These are phyloP conservation scores for Mycosphaerelloides madeirae DNA, from an alignment of 2,329 filamentous ascomycete genomes.

Conservation along the genomic window DNA sequence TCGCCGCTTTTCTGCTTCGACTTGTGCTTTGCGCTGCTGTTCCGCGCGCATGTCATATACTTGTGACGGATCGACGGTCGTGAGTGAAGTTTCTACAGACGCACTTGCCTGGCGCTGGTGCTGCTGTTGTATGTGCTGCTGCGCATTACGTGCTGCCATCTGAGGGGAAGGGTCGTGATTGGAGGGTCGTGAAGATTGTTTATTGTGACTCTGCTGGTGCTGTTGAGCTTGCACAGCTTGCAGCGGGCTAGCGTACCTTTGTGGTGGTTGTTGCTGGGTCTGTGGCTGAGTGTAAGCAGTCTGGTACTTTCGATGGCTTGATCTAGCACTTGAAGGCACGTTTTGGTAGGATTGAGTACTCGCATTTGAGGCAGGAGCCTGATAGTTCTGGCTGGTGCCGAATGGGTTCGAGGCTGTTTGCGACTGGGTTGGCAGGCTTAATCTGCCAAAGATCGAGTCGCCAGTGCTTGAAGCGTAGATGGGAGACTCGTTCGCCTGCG, in stretches of 20 bases:
- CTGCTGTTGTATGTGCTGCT: constrained; percentile 8
- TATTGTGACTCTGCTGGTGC: constrained; percentile 19
- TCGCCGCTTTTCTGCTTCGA: constrained; percentile 28
- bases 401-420: constrained; percentile 15
- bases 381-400: constrained; percentile 12
- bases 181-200: constrained; percentile 19
- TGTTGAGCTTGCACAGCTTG: constrained; percentile 28
- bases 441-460: constrained; percentile 19
- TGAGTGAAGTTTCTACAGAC: constrained; percentile 33
- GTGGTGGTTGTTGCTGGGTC: constrained; percentile 18
- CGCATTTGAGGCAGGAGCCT: constrained; percentile 8
- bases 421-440: constrained; percentile 22
- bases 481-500: constrained; percentile 24
- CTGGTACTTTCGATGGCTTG: constrained; percentile 12
- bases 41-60: constrained; percentile 52
- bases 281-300: constrained; percentile 17
- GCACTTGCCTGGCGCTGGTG: constrained; percentile 23
- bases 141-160: constrained; percentile 15
- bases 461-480: constrained; percentile 21
- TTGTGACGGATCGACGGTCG: constrained; percentile 50
- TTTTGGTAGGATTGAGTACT: constrained; percentile 19
- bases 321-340: constrained; percentile 19
- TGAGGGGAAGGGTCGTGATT: constrained; percentile 25
- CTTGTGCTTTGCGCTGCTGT: constrained; percentile 39
- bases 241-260: constrained; percentile 28